Evolutionary conservation across 352 stramenopile species (phyloP).

Genomic region (Phytophthora megakarya): DNA sequence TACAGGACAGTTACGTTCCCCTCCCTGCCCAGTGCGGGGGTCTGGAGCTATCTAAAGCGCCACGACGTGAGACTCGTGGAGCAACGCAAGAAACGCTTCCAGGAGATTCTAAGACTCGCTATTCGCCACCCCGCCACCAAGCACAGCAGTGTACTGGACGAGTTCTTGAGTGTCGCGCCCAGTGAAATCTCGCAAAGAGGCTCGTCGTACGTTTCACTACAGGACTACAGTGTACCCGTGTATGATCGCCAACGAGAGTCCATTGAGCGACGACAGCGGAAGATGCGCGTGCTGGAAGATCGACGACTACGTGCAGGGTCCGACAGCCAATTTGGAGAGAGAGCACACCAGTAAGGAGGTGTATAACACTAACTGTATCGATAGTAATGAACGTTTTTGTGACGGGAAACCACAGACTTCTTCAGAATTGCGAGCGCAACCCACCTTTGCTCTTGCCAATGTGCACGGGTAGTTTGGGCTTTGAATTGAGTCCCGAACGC

Average conservation of each 20-base stretch:
- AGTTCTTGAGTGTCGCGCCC: conserved; percentile 75
- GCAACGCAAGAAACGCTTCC: conserved; percentile 80
- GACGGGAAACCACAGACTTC: conserved; percentile 23
- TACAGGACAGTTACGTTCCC: conserved; percentile 61
- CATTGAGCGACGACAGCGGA: conserved; percentile 76
- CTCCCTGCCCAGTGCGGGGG: conserved; percentile 66
- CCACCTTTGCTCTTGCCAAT: conserved; percentile 87
- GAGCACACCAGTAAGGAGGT: conserved; percentile 20
- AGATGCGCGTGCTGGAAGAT: conserved; percentile 70
- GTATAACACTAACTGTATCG: conserved; percentile 35
- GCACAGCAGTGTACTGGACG: conserved; percentile 62
- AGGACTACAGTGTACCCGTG: conserved; percentile 78
- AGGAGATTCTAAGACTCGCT: conserved; percentile 80
- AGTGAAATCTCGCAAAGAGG: conserved; percentile 76
- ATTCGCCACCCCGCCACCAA: conserved; percentile 80
- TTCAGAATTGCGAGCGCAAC: conserved; percentile 73
- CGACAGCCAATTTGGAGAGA: conserved; percentile 39
- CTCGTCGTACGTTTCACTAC: conserved; percentile 83
- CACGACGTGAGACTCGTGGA: conserved; percentile 81
- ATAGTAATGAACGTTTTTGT: conserved; percentile 51
- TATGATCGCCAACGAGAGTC: conserved; percentile 78
- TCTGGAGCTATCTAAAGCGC: conserved; percentile 85
- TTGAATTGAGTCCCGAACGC: conserved; percentile 28
- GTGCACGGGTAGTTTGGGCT: conserved; percentile 67
- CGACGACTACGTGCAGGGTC: conserved; percentile 52